Conservation (phyloP, 2,329 filamentous ascomycete species). For the Aspergillus neoniger region DNA sequence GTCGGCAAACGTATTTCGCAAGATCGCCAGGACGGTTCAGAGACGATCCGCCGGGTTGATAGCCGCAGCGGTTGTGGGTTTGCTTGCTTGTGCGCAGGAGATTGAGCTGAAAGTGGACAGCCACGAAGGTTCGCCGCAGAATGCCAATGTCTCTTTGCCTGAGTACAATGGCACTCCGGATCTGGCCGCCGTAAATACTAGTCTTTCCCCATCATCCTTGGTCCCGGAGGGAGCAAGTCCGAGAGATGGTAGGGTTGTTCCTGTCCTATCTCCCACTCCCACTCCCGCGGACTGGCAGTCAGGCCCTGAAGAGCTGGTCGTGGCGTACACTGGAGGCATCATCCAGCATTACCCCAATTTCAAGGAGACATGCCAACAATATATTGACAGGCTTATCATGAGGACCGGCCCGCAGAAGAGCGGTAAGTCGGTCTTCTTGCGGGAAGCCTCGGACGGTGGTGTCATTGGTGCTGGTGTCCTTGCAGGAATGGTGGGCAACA, state of each 20-base stretch:
- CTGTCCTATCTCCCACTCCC: slow-evolving; percentile 37
- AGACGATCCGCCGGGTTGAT: slow-evolving; percentile 71
- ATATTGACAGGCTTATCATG: slow-evolving; percentile 61
- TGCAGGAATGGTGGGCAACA: slow-evolving; percentile 49
- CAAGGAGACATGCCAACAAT: slow-evolving; percentile 67
- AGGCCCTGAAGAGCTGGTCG: slow-evolving; percentile 63
- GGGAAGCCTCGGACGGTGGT: slow-evolving; percentile 57
- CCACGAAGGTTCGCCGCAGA: slow-evolving; percentile 38
- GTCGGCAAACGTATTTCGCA: slow-evolving; percentile 61
- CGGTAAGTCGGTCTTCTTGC: slow-evolving; percentile 53
- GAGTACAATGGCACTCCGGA: slow-evolving; percentile 28
- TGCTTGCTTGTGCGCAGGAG: slow-evolving; percentile 70
- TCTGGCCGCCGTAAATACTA: slow-evolving; percentile 19
- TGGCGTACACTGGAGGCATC: slow-evolving; percentile 78
- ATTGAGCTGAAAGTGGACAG: slow-evolving; percentile 52
- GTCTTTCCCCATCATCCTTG: slow-evolving; percentile 11
- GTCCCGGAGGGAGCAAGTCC: neutral
- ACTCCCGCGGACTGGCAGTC: slow-evolving; percentile 44
- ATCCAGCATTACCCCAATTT: slow-evolving; percentile 79
- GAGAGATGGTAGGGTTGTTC: slow-evolving; percentile 30
- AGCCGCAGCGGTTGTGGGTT: slow-evolving; percentile 69
- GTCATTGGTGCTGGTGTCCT: slow-evolving; percentile 59
- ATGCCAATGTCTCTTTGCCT: slow-evolving; percentile 27
- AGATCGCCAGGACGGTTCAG: slow-evolving; percentile 70
- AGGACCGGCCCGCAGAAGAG: slow-evolving; percentile 48